phyloP scores from a whole-genome alignment of 2,329 filamentous ascomycete genomes.

The Cytospora schulzeri region DNA sequence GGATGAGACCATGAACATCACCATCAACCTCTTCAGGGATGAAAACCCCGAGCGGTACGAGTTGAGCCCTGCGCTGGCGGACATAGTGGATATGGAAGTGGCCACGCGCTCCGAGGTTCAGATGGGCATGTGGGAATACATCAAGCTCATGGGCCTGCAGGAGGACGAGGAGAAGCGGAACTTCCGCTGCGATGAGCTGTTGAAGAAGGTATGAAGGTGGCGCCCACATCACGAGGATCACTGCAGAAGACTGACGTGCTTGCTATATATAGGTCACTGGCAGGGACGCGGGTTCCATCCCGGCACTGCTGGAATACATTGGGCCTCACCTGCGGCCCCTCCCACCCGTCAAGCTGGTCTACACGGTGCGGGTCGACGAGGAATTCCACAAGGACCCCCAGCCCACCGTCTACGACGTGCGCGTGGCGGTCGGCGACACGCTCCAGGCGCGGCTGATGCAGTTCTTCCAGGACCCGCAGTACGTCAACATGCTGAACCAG shows the following conservation, averaged over 20 bases:
- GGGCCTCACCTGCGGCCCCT: conserved; percentile 77
- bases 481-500: conserved; percentile 72
- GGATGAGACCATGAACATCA: conserved; percentile 91
- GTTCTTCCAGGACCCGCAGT: conserved; percentile 69
- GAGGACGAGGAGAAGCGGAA: conserved; percentile 94
- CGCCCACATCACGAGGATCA: no score
- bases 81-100: conserved; percentile 83
- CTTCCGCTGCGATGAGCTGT: conserved; percentile 83
- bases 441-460: conserved; percentile 67
- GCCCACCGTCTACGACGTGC: conserved; percentile 87
- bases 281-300: conserved; percentile 79
- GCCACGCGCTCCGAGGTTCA: conserved; percentile 86
- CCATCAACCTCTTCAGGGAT: conserved; percentile 81
- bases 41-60: conserved; percentile 85
- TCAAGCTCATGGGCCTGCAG: conserved; percentile 80
- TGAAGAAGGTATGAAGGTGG: conserved; percentile 66
- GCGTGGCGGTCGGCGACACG: conserved; percentile 82
- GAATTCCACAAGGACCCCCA: conserved; percentile 74
- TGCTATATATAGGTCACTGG: conserved; percentile 67
- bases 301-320: conserved; percentile 79
- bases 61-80: conserved; percentile 76
- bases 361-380: conserved; percentile 92
- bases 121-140: conserved; percentile 94
- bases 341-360: conserved; percentile 79
- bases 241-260: conserved; percentile 7